Conservation (phyloP, 2,329 filamentous ascomycete genomes). For the Trichoderma asperellum region DNA sequence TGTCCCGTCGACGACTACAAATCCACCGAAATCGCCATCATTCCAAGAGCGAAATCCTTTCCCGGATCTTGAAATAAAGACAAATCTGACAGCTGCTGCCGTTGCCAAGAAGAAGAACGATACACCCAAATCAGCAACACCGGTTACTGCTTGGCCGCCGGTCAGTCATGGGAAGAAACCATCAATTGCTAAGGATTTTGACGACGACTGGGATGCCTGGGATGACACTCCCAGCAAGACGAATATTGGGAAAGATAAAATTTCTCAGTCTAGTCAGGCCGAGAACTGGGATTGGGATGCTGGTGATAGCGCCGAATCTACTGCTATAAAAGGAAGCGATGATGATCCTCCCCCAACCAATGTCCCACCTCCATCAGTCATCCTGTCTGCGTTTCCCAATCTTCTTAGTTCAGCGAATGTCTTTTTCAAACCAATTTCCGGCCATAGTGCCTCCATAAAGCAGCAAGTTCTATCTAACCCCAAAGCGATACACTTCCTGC, state of each 20-base stretch:
- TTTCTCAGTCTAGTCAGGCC: slow-evolving; percentile 30
- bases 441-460: slow-evolving; percentile 60
- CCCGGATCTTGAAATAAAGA: slow-evolving; percentile 52
- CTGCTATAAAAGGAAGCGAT: slow-evolving; percentile 36
- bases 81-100: slow-evolving; percentile 45
- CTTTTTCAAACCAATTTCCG: slow-evolving; percentile 67
- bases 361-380: slow-evolving; percentile 82
- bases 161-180: slow-evolving; percentile 26
- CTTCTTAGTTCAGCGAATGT: slow-evolving; percentile 69
- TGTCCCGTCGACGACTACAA: slow-evolving; percentile 44
- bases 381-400: slow-evolving; percentile 75
- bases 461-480: slow-evolving; percentile 67
- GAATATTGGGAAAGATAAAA: slow-evolving; percentile 31
- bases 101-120: slow-evolving; percentile 39
- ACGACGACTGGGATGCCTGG: slow-evolving; percentile 58
- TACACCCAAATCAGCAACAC: slow-evolving; percentile 34
- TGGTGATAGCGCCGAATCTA: slow-evolving; percentile 40
- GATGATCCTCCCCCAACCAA: slow-evolving; percentile 72
- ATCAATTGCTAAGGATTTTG: slow-evolving; percentile 39
- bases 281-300: slow-evolving; percentile 57
- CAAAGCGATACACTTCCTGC: slow-evolving; percentile 64
- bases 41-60: slow-evolving; percentile 60
- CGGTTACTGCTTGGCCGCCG: slow-evolving; percentile 52
- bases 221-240: slow-evolving; percentile 46
- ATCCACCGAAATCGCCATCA: slow-evolving; percentile 56